phyloP scores from a whole-genome alignment of 2,329 filamentous ascomycete genomes.

The Calonectria naviculata region DNA sequence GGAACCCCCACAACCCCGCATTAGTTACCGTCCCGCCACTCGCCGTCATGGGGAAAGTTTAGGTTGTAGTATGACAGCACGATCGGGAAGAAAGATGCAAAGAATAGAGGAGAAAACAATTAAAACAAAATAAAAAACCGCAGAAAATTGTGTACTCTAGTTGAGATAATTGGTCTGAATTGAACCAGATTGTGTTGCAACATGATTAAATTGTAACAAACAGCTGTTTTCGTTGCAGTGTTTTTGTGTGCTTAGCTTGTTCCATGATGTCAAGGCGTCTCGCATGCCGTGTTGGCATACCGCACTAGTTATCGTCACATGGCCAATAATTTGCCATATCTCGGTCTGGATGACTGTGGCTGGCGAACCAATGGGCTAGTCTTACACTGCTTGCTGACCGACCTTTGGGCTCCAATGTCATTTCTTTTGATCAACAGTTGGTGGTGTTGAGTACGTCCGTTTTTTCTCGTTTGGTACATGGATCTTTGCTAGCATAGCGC shows the following conservation, averaged over 20 bases:
- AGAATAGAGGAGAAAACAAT: neutral
- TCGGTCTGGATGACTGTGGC: neutral
- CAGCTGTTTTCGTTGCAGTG: neutral
- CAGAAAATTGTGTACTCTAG: neutral
- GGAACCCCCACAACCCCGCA: neutral
- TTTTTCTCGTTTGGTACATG: neutral
- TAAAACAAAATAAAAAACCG: neutral
- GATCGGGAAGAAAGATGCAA: neutral
- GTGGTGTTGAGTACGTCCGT: neutral
- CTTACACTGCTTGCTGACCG: too few species aligned
- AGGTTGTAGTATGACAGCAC: neutral
- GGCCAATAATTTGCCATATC: neutral
- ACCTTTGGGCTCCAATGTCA: neutral
- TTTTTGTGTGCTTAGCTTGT: neutral
- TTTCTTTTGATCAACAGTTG: neutral
- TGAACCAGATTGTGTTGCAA: too few species aligned
- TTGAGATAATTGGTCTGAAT: neutral
- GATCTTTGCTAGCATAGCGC: neutral
- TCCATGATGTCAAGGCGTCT: neutral
- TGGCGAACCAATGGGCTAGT: constrained; percentile 2
- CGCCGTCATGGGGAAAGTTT: neutral
- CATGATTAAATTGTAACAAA: neutral
- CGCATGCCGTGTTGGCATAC: neutral
- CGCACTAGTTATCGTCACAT: neutral
- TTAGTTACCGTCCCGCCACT: neutral